Evolutionary conservation across 768 basidiomycete species (phyloP).

Genomic region (Crepidotus variabilis): DNA sequence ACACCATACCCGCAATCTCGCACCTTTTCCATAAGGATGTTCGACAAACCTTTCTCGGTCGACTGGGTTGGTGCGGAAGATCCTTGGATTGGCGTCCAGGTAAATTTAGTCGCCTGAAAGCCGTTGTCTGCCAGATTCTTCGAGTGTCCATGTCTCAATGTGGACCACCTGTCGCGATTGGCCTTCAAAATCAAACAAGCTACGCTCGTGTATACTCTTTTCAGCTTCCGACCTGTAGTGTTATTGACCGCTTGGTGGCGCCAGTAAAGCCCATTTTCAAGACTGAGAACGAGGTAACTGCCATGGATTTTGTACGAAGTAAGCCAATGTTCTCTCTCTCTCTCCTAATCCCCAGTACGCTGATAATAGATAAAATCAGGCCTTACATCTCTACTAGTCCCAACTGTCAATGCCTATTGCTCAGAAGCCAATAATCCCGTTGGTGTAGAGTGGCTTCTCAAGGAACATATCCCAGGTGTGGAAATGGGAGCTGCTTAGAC

Average conservation of each 20-base stretch:
- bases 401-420: slow-evolving; percentile 11
- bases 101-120: slow-evolving; percentile 12
- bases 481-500: slow-evolving; percentile 8
- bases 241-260: slow-evolving; percentile 14
- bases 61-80: slow-evolving; percentile 7
- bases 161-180: slow-evolving; percentile 12
- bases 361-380: neutral
- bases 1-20: too few relatives aligned
- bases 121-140: slow-evolving; percentile 12
- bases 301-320: slow-evolving; percentile 18
- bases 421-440: slow-evolving; percentile 14
- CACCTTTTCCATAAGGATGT: neutral
- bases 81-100: slow-evolving; percentile 11
- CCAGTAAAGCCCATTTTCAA: slow-evolving; percentile 17
- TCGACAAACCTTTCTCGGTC: neutral
- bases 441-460: slow-evolving; percentile 14
- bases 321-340: neutral
- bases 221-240: slow-evolving; percentile 8
- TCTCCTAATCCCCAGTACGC: neutral
- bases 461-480: slow-evolving; percentile 13
- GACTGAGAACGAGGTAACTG: slow-evolving; percentile 16
- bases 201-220: slow-evolving; percentile 17
- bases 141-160: slow-evolving; percentile 10
- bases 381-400: slow-evolving; percentile 11
- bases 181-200: slow-evolving; percentile 2